Evolutionary conservation across 148 eudicot genomes (phyloP).

Genomic region (Chenopodium berlandieri): DNA sequence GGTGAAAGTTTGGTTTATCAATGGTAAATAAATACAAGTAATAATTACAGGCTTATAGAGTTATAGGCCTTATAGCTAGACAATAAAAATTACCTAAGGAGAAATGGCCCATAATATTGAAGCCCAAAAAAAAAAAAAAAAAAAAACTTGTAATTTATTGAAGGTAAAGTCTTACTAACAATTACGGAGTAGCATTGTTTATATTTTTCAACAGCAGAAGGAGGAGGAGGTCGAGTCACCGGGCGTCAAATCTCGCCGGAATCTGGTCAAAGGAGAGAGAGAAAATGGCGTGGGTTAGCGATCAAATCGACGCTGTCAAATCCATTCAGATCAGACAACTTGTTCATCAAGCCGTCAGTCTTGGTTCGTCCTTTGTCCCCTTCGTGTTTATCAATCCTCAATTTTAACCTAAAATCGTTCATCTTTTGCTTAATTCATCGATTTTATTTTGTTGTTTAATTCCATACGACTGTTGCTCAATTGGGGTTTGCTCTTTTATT

Average conservation of each 20-base stretch:
- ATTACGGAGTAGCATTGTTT: background rate
- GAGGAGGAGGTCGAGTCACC: background rate
- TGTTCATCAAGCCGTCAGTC: slow-evolving; percentile 46
- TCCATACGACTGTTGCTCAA: background rate
- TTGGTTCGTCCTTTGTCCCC: slow-evolving; percentile 35
- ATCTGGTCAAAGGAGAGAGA: slow-evolving; percentile 24
- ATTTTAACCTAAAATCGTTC: background rate
- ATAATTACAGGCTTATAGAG: too few species aligned
- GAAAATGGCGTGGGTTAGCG: slow-evolving; percentile 46
- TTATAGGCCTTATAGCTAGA: too few species aligned
- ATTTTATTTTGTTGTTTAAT: background rate
- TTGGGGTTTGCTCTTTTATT: background rate
- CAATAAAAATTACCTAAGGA: too few species aligned
- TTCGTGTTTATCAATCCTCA: background rate
- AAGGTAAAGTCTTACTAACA: background rate
- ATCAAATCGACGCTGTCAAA: slow-evolving; percentile 48
- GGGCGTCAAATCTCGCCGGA: slow-evolving; percentile 28
- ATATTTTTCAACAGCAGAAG: background rate
- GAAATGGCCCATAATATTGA: too few species aligned
- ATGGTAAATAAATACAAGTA: too few species aligned
- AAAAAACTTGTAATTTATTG: too few species aligned
- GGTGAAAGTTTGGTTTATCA: too few species aligned
- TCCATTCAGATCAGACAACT: slow-evolving; percentile 50
- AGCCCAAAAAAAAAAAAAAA: too few species aligned
- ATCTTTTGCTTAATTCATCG: background rate